Conservation (phyloP, 1,284 basidiomycete species). For the Pseudozyma sp. region DNA sequence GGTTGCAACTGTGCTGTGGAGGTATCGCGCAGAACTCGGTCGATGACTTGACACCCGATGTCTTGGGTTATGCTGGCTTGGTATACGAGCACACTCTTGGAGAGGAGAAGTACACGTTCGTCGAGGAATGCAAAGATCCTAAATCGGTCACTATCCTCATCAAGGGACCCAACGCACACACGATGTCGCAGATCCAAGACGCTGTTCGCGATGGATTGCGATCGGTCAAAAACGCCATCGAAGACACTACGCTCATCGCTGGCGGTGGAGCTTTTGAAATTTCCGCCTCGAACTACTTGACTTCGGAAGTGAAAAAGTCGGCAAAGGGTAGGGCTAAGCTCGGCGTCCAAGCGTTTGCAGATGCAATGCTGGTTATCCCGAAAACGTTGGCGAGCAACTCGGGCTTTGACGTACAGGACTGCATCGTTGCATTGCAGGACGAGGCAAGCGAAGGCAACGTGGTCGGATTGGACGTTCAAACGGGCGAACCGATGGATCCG, state of each 20-base stretch:
- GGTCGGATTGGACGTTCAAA: slow-evolving; percentile 90
- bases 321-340: slow-evolving; percentile 97
- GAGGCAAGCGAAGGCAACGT: slow-evolving; percentile 81
- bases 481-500: slow-evolving; percentile 96
- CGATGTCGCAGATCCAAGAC: slow-evolving; percentile 95
- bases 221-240: slow-evolving; percentile 95
- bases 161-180: slow-evolving; percentile 89
- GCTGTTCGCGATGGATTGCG: slow-evolving; percentile 95
- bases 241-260: slow-evolving; percentile 88
- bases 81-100: slow-evolving; percentile 99
- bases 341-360: slow-evolving; percentile 96
- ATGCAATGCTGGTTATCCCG: slow-evolving; percentile 86
- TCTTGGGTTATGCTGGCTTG: slow-evolving; percentile 95
- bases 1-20: slow-evolving; percentile 81
- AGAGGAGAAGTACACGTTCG: slow-evolving; percentile 98
- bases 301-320: slow-evolving; percentile 78
- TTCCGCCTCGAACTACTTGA: slow-evolving; percentile 86
- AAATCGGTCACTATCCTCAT: slow-evolving; percentile 96
- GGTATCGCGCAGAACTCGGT: slow-evolving; percentile 97
- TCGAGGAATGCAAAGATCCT: slow-evolving; percentile 96
- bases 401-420: slow-evolving; percentile 97
- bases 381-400: slow-evolving; percentile 97
- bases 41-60: slow-evolving; percentile 90
- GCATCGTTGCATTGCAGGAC: slow-evolving; percentile 90
- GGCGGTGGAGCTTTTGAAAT: slow-evolving; percentile 98